Conservation (phyloP, 2,329 filamentous ascomycete genomes). For the Lasiodiplodia hormozganensis region DNA sequence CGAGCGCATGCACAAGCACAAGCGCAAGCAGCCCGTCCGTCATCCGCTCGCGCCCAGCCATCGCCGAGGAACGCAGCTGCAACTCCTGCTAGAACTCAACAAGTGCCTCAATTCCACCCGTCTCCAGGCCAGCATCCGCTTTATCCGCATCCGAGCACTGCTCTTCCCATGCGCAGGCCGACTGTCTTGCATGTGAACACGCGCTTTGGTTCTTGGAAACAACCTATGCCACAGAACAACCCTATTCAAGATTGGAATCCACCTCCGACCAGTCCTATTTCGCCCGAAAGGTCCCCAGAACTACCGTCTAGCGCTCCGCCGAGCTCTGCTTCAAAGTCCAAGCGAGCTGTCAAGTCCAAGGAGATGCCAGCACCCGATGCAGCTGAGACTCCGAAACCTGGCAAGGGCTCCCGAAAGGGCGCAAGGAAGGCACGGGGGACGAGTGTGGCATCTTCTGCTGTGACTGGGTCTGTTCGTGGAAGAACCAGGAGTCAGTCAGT, state of each 20-base stretch:
- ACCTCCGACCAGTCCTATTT: constrained; percentile 24
- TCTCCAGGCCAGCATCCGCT: constrained; percentile 1
- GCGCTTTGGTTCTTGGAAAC: constrained; percentile 25
- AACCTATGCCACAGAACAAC: constrained; percentile 12
- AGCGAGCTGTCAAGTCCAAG: constrained; percentile 23
- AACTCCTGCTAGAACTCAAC: constrained; percentile 2
- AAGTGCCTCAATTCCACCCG: constrained; percentile 7
- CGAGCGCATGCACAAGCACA: constrained; percentile 32
- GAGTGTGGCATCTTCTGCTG: constrained; percentile 56
- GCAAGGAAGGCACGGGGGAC: constrained; percentile 34
- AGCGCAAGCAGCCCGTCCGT: constrained; percentile 17
- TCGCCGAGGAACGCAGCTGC: constrained; percentile 18
- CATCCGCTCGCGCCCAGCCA: constrained; percentile 3
- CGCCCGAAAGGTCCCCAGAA: constrained; percentile 19
- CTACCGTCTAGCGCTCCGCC: constrained; percentile 1
- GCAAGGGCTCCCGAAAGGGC: constrained; percentile 4
- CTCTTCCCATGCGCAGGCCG: constrained; percentile 3
- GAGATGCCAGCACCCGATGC: constrained; percentile 29
- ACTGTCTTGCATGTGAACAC: constrained; percentile 9
- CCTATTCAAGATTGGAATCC: constrained; percentile 18
- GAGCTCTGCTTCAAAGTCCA: constrained; percentile 13
- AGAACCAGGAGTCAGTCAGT: constrained; percentile 58
- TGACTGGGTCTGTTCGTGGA: constrained; percentile 52
- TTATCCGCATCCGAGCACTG: constrained; percentile 15
- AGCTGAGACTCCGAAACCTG: constrained; percentile 20